Conservation (phyloP, 768 basidiomycete genomes). For the Naganishia antarctica region DNA sequence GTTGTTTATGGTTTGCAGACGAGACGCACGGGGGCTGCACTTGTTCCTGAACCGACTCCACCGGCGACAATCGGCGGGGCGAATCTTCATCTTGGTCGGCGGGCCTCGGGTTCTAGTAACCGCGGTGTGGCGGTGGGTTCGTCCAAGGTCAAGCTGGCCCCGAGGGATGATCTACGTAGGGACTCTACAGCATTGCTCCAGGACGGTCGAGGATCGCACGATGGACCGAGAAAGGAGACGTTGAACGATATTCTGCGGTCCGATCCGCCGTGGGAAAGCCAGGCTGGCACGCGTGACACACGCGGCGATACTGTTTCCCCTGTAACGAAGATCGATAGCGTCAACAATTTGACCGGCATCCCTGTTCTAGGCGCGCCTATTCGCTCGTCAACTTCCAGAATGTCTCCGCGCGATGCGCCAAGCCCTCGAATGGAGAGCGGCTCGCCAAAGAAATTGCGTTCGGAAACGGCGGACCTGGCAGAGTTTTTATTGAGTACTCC, state of each 20-base stretch:
- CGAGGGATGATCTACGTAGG: neutral
- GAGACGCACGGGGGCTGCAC: too few relatives aligned
- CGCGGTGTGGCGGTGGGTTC: neutral
- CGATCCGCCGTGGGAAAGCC: conserved; percentile 12
- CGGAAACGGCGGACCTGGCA: conserved; percentile 10
- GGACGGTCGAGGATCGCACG: neutral
- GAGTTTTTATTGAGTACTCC: conserved; percentile 22
- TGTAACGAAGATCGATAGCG: neutral
- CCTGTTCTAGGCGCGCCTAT: conserved; percentile 8
- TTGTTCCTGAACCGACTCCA: too few relatives aligned
- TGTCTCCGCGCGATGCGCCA: neutral
- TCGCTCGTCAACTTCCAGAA: neutral
- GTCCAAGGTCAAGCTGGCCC: neutral
- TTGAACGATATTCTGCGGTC: conserved; percentile 12
- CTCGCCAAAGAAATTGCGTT: neutral
- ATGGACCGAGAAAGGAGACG: conserved; percentile 3
- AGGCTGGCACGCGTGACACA: neutral
- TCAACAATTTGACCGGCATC: neutral
- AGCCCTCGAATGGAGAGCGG: neutral
- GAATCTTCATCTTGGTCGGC: neutral
- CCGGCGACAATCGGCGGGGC: neutral
- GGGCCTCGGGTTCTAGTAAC: too few relatives aligned
- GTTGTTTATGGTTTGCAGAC: too few relatives aligned
- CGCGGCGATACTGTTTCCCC: neutral
- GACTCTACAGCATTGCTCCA: too few relatives aligned